phyloP scores from a whole-genome alignment of 805 yeast species.

The Cyberlindnera xylosilytica region DNA sequence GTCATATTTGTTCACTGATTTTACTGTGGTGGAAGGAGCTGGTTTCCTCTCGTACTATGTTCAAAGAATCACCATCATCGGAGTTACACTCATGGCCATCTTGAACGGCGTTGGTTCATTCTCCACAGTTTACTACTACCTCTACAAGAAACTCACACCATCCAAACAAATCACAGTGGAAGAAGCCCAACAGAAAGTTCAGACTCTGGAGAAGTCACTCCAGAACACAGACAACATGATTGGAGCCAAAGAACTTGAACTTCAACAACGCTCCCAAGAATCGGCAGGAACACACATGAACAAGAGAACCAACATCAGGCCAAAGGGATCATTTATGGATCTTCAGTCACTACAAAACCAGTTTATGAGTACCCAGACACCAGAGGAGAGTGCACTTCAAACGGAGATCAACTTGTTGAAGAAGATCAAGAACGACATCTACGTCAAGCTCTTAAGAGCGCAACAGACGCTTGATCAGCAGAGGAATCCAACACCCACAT shows the following conservation, averaged over 20 bases:
- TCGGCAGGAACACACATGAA: constrained; percentile 2
- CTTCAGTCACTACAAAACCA: constrained; percentile 12
- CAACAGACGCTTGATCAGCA: constrained; percentile 10
- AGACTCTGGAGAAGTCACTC: constrained; percentile 16
- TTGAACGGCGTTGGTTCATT: constrained; percentile 29
- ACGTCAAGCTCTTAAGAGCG: constrained; percentile 17
- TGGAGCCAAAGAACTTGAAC: constrained; percentile 15
- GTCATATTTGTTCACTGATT: constrained; percentile 23
- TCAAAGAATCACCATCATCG: constrained; percentile 25
- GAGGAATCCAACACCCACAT: background rate
- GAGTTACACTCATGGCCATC: constrained; percentile 25
- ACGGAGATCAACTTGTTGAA: constrained; percentile 22
- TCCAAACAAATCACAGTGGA: constrained; percentile 3
- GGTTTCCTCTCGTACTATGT: constrained; percentile 16
- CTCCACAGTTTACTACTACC: constrained; percentile 26
- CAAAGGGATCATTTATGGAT: constrained; percentile 25
- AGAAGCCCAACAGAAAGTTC: constrained; percentile 8
- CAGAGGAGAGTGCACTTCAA: constrained; percentile 4
- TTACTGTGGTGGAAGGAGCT: constrained; percentile 11
- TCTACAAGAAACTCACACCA: constrained; percentile 13
- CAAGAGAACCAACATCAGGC: constrained; percentile 20
- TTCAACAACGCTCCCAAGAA: background rate
- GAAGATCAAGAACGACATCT: constrained; percentile 25
- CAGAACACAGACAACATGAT: constrained; percentile 23
- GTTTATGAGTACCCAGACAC: constrained; percentile 4